These are phyloP conservation scores for Torulaspora microellipsoides DNA, from an alignment of 805 yeast species.

Conservation along the genomic window DNA sequence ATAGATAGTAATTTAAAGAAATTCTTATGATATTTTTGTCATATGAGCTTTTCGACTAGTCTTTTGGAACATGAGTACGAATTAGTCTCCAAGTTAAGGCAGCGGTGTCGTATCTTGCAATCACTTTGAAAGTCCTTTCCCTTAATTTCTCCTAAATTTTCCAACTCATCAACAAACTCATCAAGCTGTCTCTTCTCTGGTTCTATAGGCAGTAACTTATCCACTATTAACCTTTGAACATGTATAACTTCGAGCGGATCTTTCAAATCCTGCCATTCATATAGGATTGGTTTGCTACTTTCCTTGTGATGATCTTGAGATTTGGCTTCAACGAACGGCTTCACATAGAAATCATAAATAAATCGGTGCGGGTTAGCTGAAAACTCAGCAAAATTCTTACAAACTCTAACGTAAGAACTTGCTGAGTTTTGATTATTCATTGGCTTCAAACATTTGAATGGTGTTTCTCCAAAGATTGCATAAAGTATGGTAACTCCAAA, in stretches of 20 bases:
- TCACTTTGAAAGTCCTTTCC: too few species aligned
- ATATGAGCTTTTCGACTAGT: too few species aligned
- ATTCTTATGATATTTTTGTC: too few species aligned
- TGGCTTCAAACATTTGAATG: constrained; percentile 54
- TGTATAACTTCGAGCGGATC: constrained; percentile 11
- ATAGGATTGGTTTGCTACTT: constrained; percentile 1
- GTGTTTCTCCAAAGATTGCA: constrained; percentile 76
- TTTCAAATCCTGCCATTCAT: constrained; percentile 17
- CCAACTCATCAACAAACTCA: constrained; percentile 7
- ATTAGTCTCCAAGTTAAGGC: too few species aligned
- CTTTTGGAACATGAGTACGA: too few species aligned
- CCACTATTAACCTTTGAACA: constrained; percentile 16
- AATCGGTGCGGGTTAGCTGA: constrained; percentile 21
- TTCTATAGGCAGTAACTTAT: constrained; percentile 12
- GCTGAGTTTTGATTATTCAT: constrained; percentile 44
- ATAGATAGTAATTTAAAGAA: too few species aligned
- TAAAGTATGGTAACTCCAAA: constrained; percentile 77
- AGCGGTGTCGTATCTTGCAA: too few species aligned
- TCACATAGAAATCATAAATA: constrained; percentile 23
- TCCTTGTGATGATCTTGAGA: neutral
- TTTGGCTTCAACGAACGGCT: constrained; percentile 7
- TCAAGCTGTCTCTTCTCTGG: constrained; percentile 12
- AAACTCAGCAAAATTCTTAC: constrained; percentile 17
- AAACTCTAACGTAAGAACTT: neutral
- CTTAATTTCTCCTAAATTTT: too few species aligned